phyloP scores from a whole-genome alignment of 1,284 basidiomycete species.

The Cutaneotrichosporon arboriforme region DNA sequence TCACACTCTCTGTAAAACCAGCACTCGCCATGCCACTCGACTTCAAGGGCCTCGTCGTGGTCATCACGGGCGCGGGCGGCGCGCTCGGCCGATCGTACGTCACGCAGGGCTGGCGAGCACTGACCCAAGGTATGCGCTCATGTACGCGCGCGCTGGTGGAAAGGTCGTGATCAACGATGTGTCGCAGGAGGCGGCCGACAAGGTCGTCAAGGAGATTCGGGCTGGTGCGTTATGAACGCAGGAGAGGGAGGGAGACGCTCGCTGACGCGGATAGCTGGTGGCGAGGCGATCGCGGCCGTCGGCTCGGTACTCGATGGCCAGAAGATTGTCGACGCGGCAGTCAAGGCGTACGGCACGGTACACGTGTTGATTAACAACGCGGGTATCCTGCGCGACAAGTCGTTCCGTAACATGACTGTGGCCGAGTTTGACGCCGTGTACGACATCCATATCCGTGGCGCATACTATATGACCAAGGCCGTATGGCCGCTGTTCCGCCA shows the following conservation, averaged over 20 bases:
- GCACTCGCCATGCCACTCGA: slow-evolving; percentile 21
- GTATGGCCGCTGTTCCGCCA: slow-evolving; percentile 94
- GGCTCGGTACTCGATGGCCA: slow-evolving; percentile 85
- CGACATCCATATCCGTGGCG: slow-evolving; percentile 91
- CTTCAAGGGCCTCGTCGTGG: slow-evolving; percentile 87
- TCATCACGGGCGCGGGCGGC: slow-evolving; percentile 93
- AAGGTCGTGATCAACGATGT: slow-evolving; percentile 96
- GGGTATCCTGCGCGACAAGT: slow-evolving; percentile 77
- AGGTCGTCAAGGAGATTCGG: slow-evolving; percentile 84
- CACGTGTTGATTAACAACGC: slow-evolving; percentile 92
- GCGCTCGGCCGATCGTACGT: slow-evolving; percentile 85
- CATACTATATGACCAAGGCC: slow-evolving; percentile 91
- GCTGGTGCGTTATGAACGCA: slow-evolving; percentile 55
- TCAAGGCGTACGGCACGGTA: slow-evolving; percentile 80
- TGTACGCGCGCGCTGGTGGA: slow-evolving; percentile 84
- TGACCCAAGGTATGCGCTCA: slow-evolving; percentile 68
- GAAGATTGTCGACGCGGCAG: slow-evolving; percentile 73
- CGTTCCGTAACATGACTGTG: slow-evolving; percentile 87
- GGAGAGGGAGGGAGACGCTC: not conserved
- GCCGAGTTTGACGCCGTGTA: slow-evolving; percentile 77
- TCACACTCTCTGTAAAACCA: not conserved
- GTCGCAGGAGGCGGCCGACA: slow-evolving; percentile 78
- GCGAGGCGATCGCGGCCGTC: slow-evolving; percentile 78
- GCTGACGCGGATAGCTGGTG: slow-evolving; percentile 60
- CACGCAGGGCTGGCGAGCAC: not conserved